Conservation (phyloP, 169 alveolate genomes). For the Theileria equi region DNA sequence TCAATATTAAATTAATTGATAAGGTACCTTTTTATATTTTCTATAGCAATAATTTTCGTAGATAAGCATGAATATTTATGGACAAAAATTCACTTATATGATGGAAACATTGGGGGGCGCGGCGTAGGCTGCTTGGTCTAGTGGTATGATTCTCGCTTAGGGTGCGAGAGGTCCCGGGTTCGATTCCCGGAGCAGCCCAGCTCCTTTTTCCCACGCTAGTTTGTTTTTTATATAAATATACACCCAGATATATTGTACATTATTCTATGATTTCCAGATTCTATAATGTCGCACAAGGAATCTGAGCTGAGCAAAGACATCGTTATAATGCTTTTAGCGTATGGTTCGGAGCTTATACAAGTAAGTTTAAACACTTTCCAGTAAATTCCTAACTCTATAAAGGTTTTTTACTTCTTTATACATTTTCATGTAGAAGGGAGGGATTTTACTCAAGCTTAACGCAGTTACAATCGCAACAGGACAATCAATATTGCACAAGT, state of each 20-base stretch:
- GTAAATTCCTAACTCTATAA: too few species aligned
- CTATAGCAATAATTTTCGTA: background rate
- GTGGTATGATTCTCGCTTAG: constrained; percentile 98
- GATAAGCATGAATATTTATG: background rate
- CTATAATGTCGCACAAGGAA: background rate
- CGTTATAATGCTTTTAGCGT: constrained; percentile 33
- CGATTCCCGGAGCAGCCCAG: constrained; percentile 98
- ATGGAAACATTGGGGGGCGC: background rate
- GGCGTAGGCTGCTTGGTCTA: constrained; percentile 86
- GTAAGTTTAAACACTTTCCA: too few species aligned
- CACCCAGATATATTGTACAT: background rate
- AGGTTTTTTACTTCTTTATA: background rate
- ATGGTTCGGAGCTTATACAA: constrained; percentile 71
- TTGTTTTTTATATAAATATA: background rate
- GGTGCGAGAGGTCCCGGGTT: constrained; percentile 99
- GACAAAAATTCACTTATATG: constrained; percentile 2
- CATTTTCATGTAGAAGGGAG: constrained; percentile 74
- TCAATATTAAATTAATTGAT: background rate
- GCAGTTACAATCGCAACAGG: constrained; percentile 86
- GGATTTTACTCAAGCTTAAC: constrained; percentile 80
- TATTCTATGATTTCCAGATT: background rate
- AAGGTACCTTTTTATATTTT: background rate
- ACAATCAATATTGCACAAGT: constrained; percentile 83
- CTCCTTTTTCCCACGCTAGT: constrained; percentile 4
- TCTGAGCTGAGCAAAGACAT: constrained; percentile 9